phyloP scores from a whole-genome alignment of 208 protist species.

The Acanthamoeba culbertsoni region DNA sequence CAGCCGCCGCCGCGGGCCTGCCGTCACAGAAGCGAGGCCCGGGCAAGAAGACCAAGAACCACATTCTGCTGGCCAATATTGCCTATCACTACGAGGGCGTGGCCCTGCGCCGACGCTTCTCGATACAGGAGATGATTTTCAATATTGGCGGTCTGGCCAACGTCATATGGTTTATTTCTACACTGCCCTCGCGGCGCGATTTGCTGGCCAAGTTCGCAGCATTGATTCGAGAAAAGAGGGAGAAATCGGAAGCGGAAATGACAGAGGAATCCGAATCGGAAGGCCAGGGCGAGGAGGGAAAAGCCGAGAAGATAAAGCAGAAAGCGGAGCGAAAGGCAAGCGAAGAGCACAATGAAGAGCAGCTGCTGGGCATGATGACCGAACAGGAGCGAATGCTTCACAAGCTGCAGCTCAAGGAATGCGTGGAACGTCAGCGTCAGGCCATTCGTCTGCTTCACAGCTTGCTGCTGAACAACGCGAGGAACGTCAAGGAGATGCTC shows the following conservation, averaged over 20 bases:
- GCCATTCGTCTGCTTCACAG: constrained; percentile 8
- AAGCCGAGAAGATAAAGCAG: neutral
- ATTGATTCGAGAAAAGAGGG: too few relatives aligned
- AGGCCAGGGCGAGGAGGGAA: neutral
- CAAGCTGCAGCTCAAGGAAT: constrained; percentile 11
- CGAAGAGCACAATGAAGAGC: neutral
- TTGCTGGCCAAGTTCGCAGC: neutral
- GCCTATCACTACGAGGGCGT: neutral
- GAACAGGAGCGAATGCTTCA: neutral
- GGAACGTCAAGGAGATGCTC: constrained; percentile 34
- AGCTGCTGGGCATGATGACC: neutral
- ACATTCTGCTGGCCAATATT: constrained; percentile 41
- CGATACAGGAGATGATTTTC: constrained; percentile 18
- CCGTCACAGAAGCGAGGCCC: neutral
- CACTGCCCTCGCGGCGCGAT: neutral
- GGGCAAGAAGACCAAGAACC: neutral
- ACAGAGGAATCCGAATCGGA: neutral
- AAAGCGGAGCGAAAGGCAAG: neutral
- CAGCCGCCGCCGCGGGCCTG: neutral
- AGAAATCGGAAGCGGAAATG: neutral
- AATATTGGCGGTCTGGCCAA: constrained; percentile 50
- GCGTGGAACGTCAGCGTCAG: constrained; percentile 6
- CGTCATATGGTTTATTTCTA: constrained; percentile 36
- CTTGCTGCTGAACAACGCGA: constrained; percentile 28
- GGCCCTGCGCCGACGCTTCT: neutral